phyloP scores from a whole-genome alignment of 108 stramenopile genomes.

The Cyclotella atomus region DNA sequence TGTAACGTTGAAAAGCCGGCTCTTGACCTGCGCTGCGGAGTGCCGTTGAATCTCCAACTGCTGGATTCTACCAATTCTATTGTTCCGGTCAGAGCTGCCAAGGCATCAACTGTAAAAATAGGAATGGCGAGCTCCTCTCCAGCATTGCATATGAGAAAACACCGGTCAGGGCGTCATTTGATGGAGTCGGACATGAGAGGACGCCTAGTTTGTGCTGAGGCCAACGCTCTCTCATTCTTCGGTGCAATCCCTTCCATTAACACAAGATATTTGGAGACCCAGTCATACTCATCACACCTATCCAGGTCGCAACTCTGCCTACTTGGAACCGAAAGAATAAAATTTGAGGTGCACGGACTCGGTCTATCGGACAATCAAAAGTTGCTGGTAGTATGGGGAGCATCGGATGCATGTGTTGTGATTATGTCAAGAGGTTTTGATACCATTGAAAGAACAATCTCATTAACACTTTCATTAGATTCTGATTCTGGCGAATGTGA shows the following conservation, averaged over 20 bases:
- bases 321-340: constrained; percentile 50
- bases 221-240: constrained; percentile 65
- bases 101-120: constrained; percentile 48
- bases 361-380: constrained; percentile 63
- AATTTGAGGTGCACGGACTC: constrained; percentile 68
- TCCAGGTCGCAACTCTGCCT: constrained; percentile 57
- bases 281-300: constrained; percentile 39
- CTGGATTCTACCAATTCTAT: constrained; percentile 20
- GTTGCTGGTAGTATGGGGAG: constrained; percentile 74
- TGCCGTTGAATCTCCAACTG: constrained; percentile 36
- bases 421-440: constrained; percentile 55
- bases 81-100: constrained; percentile 59
- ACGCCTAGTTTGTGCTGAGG: constrained; percentile 63
- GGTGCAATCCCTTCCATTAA: constrained; percentile 58
- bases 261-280: constrained; percentile 36
- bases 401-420: constrained; percentile 57
- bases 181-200: constrained; percentile 71
- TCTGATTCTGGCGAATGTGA: constrained; percentile 65
- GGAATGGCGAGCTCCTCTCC: constrained; percentile 50
- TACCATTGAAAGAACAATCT: constrained; percentile 56
- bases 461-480: constrained; percentile 58
- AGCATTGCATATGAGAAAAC: constrained; percentile 37
- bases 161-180: constrained; percentile 35
- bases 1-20: not conserved
- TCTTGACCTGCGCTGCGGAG: constrained; percentile 35